These are phyloP conservation scores for Cylindrotheca closterium DNA, from an alignment of 108 stramenopile genomes.

Conservation along the genomic window DNA sequence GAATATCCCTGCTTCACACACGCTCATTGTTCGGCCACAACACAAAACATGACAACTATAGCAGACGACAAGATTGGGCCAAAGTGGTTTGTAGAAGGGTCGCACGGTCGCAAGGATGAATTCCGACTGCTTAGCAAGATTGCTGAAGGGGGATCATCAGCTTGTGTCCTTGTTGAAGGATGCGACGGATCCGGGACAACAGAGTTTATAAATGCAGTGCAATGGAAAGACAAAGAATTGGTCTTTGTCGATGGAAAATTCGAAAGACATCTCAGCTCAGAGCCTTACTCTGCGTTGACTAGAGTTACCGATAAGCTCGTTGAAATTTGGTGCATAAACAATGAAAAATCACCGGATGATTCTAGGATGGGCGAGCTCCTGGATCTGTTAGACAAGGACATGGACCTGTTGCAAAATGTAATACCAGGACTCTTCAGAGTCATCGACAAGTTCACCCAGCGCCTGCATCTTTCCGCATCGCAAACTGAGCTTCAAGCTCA, in stretches of 20 bases:
- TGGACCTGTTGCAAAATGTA: slow-evolving; percentile 19
- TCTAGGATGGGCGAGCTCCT: slow-evolving; percentile 20
- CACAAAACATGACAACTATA: too few relatives aligned
- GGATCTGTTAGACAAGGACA: slow-evolving; percentile 14
- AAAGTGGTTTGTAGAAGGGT: too few relatives aligned
- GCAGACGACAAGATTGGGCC: too few relatives aligned
- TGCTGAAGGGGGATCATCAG: too few relatives aligned
- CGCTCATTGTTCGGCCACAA: too few relatives aligned
- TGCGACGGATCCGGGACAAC: slow-evolving; percentile 25
- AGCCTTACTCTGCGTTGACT: slow-evolving; percentile 26
- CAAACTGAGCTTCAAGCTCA: not conserved
- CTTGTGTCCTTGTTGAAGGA: slow-evolving; percentile 15
- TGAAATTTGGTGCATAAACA: slow-evolving; percentile 14
- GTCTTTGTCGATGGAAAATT: slow-evolving; percentile 26
- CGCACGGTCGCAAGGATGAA: too few relatives aligned
- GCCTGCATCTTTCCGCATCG: too few relatives aligned
- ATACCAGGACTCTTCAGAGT: slow-evolving; percentile 17
- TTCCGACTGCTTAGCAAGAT: too few relatives aligned
- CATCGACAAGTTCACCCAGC: too few relatives aligned
- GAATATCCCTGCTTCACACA: too few relatives aligned
- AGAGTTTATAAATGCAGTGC: slow-evolving; percentile 10
- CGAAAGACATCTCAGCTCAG: slow-evolving; percentile 8
- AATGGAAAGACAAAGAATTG: slow-evolving; percentile 17
- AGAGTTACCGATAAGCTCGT: slow-evolving; percentile 12
- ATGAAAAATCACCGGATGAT: slow-evolving; percentile 2